Evolutionary conservation across 2,329 filamentous ascomycete species (phyloP).

Genomic region (Cladosporium sp.): DNA sequence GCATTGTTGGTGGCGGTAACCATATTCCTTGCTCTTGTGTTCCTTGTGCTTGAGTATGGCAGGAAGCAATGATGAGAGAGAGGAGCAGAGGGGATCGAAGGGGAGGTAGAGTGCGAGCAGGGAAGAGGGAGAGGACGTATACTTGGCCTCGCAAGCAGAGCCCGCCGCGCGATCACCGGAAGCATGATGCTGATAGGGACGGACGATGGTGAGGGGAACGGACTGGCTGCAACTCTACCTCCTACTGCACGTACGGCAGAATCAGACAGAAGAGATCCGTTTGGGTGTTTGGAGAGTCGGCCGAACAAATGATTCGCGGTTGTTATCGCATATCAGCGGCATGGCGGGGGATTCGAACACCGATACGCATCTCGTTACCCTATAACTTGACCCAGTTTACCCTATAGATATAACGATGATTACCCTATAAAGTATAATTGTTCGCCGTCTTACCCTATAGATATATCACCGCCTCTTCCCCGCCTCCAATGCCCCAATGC

Average conservation of each 20-base stretch:
- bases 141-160: conserved; percentile 9
- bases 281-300: background rate
- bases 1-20: conserved; percentile 18
- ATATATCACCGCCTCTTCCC: background rate
- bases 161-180: conserved; percentile 1
- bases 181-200: background rate
- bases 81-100: background rate
- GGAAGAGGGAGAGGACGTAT: background rate
- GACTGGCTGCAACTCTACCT: background rate
- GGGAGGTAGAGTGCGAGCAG: background rate
- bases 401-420: background rate
- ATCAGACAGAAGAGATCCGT: too few relatives aligned
- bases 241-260: background rate
- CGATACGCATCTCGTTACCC: conserved; percentile 3
- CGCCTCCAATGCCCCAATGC: background rate
- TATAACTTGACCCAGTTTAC: conserved; percentile 7
- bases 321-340: conserved; percentile 7
- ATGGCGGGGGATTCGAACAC: background rate
- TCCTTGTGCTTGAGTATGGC: background rate
- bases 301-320: background rate
- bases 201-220: background rate
- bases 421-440: background rate
- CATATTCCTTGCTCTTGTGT: conserved; percentile 1
- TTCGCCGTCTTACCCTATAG: conserved; percentile 6
- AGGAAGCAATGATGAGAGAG: background rate